Evolutionary conservation across 805 yeast genomes (phyloP).

Genomic region (Ogataea corticis): DNA sequence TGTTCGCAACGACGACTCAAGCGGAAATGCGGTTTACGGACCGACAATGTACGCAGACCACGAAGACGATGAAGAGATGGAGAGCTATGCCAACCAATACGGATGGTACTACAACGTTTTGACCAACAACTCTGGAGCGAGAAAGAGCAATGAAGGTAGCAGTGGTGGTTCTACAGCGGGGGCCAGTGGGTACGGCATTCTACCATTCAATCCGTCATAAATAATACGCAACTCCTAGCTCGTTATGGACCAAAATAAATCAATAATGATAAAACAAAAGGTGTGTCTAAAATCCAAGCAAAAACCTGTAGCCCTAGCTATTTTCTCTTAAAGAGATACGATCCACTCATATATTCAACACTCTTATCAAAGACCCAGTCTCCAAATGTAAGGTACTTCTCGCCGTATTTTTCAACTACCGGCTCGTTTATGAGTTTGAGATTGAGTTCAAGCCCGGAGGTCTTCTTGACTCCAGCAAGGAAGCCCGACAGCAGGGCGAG

Average conservation of each 20-base stretch:
- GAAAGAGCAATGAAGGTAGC: conserved; percentile 6
- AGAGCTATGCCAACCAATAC: conserved; percentile 34
- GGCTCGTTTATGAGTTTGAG: conserved; percentile 46
- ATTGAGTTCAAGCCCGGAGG: conserved; percentile 67
- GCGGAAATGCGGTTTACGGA: not conserved
- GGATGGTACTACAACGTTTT: conserved; percentile 36
- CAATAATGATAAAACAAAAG: conserved; percentile 4
- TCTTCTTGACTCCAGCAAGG: conserved; percentile 70
- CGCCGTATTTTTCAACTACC: conserved; percentile 51
- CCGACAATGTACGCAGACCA: conserved; percentile 17
- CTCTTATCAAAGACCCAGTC: conserved; percentile 77
- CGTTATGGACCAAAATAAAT: not conserved
- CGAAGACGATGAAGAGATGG: conserved; percentile 35
- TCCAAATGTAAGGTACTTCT: conserved; percentile 78
- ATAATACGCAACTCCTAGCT: not conserved
- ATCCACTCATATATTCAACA: conserved; percentile 66
- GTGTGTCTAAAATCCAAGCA: not conserved
- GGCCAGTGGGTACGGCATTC: conserved; percentile 23
- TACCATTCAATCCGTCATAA: conserved; percentile 37
- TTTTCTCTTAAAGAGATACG: conserved; percentile 70
- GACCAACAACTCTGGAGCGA: conserved; percentile 19
- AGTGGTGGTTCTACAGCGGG: conserved; percentile 8
- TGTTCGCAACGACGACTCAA: not conserved
- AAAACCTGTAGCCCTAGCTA: conserved; percentile 20
- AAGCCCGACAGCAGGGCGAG: conserved; percentile 63